Conservation (phyloP, 164 flowering plant species). For the Brasenia schreberi region DNA sequence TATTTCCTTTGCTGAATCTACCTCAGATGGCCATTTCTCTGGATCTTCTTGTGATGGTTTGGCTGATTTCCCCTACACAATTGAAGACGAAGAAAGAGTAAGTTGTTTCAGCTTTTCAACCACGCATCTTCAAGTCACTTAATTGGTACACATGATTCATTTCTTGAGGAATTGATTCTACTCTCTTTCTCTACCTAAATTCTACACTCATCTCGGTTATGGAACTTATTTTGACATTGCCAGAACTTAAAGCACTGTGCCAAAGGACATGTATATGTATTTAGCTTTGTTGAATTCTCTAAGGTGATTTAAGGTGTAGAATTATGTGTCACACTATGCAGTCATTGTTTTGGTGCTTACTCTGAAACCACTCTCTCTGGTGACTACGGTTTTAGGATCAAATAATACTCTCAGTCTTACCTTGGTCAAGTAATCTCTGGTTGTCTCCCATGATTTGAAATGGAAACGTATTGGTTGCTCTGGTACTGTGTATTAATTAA, state of each 20-base stretch:
- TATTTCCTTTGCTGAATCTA: conserved; percentile 30
- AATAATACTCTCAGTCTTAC: too few species aligned
- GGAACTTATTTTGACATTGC: not conserved
- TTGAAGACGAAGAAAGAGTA: conserved; percentile 91
- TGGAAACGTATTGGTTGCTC: too few species aligned
- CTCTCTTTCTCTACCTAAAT: too few species aligned
- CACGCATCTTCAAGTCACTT: not conserved
- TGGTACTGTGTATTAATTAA: too few species aligned
- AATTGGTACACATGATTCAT: not conserved
- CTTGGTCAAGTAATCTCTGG: too few species aligned
- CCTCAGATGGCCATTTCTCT: not conserved
- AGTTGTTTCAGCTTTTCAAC: conserved; percentile 3
- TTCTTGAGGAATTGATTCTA: too few species aligned
- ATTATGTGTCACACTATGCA: too few species aligned
- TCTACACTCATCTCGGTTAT: not conserved
- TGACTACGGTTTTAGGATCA: too few species aligned
- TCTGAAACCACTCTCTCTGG: too few species aligned
- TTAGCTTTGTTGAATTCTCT: not conserved
- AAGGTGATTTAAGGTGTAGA: too few species aligned
- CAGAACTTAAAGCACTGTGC: not conserved
- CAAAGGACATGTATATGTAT: not conserved
- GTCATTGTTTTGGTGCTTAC: too few species aligned
- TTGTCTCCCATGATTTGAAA: too few species aligned
- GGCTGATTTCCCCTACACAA: conserved; percentile 56
- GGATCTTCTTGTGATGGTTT: conserved; percentile 61